These are phyloP conservation scores for Teratosphaeria zuluensis DNA, from an alignment of 2,329 filamentous ascomycete species.

Conservation along the genomic window DNA sequence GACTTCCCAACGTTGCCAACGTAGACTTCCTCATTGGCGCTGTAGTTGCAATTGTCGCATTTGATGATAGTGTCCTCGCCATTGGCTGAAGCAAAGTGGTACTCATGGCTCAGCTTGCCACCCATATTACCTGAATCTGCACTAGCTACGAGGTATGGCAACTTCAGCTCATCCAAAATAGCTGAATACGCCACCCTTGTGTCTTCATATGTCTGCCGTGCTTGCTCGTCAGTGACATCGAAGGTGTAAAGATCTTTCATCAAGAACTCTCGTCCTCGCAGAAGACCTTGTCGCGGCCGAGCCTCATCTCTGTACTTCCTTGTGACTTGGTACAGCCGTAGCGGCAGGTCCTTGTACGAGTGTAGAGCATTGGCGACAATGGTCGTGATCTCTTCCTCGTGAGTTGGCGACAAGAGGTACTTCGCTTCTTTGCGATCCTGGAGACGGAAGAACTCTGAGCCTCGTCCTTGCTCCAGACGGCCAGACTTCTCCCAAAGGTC, in stretches of 20 bases:
- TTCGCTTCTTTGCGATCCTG: constrained; percentile 65
- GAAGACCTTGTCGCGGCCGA: constrained; percentile 74
- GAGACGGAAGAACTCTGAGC: constrained; percentile 63
- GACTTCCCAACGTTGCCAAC: constrained; percentile 2
- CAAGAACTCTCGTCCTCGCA: constrained; percentile 81
- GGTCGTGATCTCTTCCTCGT: constrained; percentile 90
- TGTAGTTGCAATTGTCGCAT: constrained; percentile 64
- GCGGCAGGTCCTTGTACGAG: constrained; percentile 77
- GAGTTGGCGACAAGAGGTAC: constrained; percentile 79
- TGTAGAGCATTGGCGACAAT: constrained; percentile 63
- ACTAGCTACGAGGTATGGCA: constrained; percentile 76
- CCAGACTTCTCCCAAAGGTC: constrained; percentile 74
- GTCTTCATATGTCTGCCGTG: constrained; percentile 67
- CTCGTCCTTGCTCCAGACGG: constrained; percentile 48
- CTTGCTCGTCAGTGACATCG: constrained; percentile 57
- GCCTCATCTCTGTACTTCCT: constrained; percentile 93
- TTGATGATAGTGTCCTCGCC: constrained; percentile 80
- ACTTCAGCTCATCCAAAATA: constrained; percentile 71
- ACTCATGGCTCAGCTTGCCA: constrained; percentile 86
- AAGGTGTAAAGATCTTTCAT: constrained; percentile 99
- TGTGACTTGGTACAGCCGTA: constrained; percentile 84
- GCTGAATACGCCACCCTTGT: constrained; percentile 64
- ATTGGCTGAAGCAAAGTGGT: constrained; percentile 68
- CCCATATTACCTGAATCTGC: constrained; percentile 97
- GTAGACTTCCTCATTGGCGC: constrained; percentile 76